A percentile compares a stretch with the other conserved stretches of the same genome.
Conservation (phyloP, 1,284 basidiomycete genomes). For the Irpex lacteus region DNA sequence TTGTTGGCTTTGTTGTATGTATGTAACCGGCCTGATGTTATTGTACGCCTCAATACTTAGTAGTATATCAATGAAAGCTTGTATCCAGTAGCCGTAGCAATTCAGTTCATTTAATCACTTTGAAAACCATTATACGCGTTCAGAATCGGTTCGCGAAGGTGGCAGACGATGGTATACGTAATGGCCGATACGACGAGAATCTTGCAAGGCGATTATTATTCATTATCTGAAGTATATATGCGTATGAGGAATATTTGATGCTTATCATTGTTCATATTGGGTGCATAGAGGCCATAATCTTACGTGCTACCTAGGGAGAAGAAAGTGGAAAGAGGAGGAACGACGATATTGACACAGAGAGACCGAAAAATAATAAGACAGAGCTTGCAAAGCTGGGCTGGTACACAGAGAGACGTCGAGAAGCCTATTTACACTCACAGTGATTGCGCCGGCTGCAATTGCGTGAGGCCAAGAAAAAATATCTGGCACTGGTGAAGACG, state of each 20-base stretch:
- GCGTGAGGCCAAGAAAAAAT: conserved; percentile 1
- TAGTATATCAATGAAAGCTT: no score
- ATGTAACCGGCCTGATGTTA: no score
- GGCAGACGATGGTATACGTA: no score
- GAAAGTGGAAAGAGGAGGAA: conserved; percentile 4
- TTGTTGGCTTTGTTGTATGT: no score
- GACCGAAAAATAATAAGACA: not conserved
- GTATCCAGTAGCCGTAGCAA: no score
- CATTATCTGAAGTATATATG: no score
- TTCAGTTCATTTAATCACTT: no score
- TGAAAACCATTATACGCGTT: no score
- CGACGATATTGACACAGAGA: conserved; percentile 11
- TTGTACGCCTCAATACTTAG: no score
- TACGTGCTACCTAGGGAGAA: conserved; percentile 14
- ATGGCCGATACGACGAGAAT: no score
- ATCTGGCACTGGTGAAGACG: conserved; percentile 1
- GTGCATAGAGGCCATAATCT: conserved; percentile 17
- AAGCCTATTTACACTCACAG: conserved; percentile 3
- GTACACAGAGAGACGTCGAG: conserved; percentile 3
- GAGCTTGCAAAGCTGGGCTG: not conserved
- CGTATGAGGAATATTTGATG: not conserved
- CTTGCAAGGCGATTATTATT: no score
- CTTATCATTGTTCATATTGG: conserved; percentile 9
- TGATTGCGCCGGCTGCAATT: not conserved
- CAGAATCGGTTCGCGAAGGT: no score